These are phyloP conservation scores for Amoebophrya sp. DNA, from an alignment of 169 alveolate species.

Conservation along the genomic window DNA sequence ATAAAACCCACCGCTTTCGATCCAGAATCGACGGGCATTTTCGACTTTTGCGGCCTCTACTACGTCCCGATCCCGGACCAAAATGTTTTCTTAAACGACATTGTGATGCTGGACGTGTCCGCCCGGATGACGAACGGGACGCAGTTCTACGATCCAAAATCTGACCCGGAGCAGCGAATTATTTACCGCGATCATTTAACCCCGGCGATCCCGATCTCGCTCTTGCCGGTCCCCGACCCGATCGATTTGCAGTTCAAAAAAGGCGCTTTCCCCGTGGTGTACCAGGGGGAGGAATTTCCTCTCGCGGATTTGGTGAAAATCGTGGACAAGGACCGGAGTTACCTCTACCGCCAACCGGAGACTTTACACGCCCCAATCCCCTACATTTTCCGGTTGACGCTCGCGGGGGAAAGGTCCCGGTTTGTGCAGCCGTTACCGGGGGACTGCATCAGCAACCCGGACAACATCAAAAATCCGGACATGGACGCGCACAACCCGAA, in stretches of 20 bases:
- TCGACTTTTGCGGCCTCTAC: background rate
- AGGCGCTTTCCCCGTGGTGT: background rate
- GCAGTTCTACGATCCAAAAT: background rate
- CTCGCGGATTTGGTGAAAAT: background rate
- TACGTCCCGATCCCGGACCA: background rate
- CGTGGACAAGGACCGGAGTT: background rate
- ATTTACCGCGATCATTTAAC: background rate
- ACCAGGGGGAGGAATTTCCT: constrained; percentile 16
- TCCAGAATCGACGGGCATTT: background rate
- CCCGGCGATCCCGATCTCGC: background rate
- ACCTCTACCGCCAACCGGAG: background rate
- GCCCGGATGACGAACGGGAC: constrained; percentile 17
- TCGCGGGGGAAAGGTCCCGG: background rate
- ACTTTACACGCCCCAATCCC: background rate
- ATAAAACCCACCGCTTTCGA: background rate
- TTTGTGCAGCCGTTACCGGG: constrained; percentile 14
- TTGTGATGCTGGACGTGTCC: background rate
- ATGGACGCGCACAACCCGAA: constrained; percentile 21
- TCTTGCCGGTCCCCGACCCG: background rate
- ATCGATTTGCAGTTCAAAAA: background rate
- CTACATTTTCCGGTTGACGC: background rate
- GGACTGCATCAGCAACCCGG: background rate
- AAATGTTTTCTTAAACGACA: background rate
- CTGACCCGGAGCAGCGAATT: background rate
- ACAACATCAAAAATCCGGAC: background rate